These are phyloP conservation scores for Agastache rugosa DNA, from an alignment of 257 asterid genomes.

Conservation along the genomic window DNA sequence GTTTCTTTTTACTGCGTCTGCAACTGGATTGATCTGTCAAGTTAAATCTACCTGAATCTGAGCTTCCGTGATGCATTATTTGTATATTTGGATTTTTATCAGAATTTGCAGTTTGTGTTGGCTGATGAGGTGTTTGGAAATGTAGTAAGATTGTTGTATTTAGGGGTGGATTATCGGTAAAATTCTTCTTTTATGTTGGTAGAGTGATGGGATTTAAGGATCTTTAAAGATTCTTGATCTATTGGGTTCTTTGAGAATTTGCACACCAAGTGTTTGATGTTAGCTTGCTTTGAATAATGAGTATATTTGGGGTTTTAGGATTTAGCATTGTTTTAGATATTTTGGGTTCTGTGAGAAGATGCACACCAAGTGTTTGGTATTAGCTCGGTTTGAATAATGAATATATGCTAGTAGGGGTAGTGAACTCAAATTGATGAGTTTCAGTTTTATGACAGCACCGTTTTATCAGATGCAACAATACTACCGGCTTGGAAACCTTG, in stretches of 20 bases:
- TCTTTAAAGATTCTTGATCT: background rate
- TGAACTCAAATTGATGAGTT: slow-evolving; percentile 28
- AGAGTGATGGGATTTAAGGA: background rate
- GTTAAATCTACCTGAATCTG: background rate
- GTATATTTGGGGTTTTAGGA: slow-evolving; percentile 2
- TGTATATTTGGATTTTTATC: background rate
- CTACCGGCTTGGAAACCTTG: slow-evolving; percentile 79
- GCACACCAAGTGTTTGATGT: slow-evolving; percentile 39
- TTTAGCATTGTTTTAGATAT: background rate
- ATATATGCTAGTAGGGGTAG: background rate
- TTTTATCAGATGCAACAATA: slow-evolving; percentile 94
- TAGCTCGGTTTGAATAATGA: slow-evolving; percentile 3
- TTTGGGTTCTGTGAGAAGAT: background rate
- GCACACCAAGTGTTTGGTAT: slow-evolving; percentile 36
- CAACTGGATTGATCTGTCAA: background rate
- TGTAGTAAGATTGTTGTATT: background rate
- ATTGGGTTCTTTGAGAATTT: background rate
- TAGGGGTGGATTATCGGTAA: background rate
- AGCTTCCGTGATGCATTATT: background rate
- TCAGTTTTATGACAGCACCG: slow-evolving; percentile 68
- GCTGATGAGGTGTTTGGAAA: background rate
- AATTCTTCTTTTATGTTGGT: background rate
- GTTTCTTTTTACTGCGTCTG: background rate
- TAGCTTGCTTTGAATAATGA: slow-evolving; percentile 5
- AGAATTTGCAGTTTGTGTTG: slow-evolving; percentile 14